These are phyloP conservation scores for Entomortierella beljakovae DNA, from an alignment of 192 early-diverging fungal genomes.

Conservation along the genomic window DNA sequence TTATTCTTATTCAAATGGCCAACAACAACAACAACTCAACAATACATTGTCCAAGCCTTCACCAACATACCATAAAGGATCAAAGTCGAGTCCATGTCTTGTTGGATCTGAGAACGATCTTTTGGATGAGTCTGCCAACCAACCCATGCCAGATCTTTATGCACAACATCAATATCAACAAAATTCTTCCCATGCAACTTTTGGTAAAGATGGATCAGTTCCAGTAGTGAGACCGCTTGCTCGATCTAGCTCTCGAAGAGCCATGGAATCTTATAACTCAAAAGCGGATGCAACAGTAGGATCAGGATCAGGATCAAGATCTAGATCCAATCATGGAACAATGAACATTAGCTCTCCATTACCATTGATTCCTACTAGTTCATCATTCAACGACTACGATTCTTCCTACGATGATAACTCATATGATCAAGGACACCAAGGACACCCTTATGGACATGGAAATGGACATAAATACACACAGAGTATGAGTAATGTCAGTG, in stretches of 20 bases:
- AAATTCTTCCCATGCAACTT: not conserved
- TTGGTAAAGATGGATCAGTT: not conserved
- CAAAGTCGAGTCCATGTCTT: constrained; percentile 31
- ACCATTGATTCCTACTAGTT: constrained; percentile 6
- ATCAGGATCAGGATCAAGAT: no score
- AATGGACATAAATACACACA: constrained; percentile 9
- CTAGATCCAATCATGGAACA: not conserved
- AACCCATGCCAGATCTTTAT: constrained; percentile 11
- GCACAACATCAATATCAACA: constrained; percentile 10
- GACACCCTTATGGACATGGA: constrained; percentile 7
- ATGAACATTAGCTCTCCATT: constrained; percentile 38
- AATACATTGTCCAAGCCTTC: constrained; percentile 8
- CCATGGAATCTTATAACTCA: not conserved
- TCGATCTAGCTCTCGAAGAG: constrained; percentile 26
- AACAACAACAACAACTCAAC: not conserved
- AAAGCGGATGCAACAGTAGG: not conserved
- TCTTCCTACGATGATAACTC: not conserved
- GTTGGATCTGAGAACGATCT: not conserved
- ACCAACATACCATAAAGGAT: constrained; percentile 23
- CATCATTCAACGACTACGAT: not conserved
- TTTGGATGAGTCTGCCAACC: not conserved
- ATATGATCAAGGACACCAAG: not conserved
- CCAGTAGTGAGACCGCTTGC: constrained; percentile 15
- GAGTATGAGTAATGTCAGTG: constrained; percentile 31
- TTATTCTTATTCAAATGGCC: not conserved